Evolutionary conservation across 768 basidiomycete species (phyloP), one percentile per base, ranked within the genome.

Genomic region (Phanerodontia chrysosporium): DNA sequence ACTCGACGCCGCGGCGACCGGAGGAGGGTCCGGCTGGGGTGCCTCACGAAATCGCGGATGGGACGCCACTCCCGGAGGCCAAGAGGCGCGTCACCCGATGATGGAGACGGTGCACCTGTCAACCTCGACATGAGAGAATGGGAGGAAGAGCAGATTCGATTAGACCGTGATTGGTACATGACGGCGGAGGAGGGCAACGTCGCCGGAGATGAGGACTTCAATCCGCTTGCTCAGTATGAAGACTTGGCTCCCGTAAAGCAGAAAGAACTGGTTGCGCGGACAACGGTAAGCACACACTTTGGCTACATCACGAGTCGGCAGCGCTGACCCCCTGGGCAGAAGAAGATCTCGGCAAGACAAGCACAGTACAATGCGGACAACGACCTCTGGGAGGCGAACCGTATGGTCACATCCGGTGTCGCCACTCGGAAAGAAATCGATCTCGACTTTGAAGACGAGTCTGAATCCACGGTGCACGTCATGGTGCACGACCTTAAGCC

Each of bases 311-410:
- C 39, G 22, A 32, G 61, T 77, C n/a, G n/a, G 36, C 73, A 51
- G 25, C 7, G 45, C 45, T 58, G n/a, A 46, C 32, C 3, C 42
- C 30, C 58, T 27, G 27, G 51, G 35, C 60, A 88, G 87, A 94
- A 89, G 75, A 89, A 89, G 74, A 84, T 97, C 18, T 96, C 95
- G 1, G 97, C 97, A 4, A 80, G 89, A 58, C 95, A 98, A 73
- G 95, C 95, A 0, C 95, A 98, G 85, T 97, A 95, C 92, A 98
- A 98, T 66, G 93, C 93, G 24, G 97, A 99, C 72, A 98, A 97
- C 67, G 97, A 99, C 67, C 76, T 96, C 12, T 99, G 97, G 97
- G 97, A 99, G 77, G 91, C 91, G 8, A 98, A 98, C 69, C 91
- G 96, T 68, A 95, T 99, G 90, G 78, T 93, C 10, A 93, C 92